A percentile compares a stretch with the other conserved stretches of the same genome.
Evolutionary conservation across 345 rosid genomes (phyloP).

Genomic region (Stellera chamaejasme): DNA sequence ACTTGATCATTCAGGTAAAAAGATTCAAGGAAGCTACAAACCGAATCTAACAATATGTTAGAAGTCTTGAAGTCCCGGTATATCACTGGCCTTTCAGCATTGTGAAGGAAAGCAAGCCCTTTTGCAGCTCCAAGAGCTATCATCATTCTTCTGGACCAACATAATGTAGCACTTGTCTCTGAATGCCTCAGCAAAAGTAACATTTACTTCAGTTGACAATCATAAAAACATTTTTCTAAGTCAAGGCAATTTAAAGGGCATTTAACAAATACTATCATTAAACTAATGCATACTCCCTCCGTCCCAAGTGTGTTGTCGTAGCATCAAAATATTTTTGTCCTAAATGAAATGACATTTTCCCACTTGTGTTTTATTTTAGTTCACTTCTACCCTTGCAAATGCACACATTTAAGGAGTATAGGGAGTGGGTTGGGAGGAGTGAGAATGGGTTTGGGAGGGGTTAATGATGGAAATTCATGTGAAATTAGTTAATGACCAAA

Average conservation of each 20-base stretch:
- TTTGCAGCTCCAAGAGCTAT: conserved; percentile 92
- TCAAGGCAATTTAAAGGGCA: not conserved
- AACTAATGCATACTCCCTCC: too few relatives aligned
- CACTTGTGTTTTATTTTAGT: too few relatives aligned
- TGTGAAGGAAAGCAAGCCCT: conserved; percentile 90
- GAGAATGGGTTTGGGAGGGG: too few relatives aligned
- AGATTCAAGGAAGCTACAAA: conserved; percentile 20
- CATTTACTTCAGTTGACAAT: conserved; percentile 13
- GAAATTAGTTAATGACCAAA: too few relatives aligned
- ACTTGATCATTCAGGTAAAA: not conserved
- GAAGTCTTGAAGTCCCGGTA: conserved; percentile 90
- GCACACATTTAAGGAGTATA: too few relatives aligned
- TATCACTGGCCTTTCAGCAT: conserved; percentile 84
- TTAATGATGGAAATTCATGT: too few relatives aligned
- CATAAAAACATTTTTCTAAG: conserved; percentile 4
- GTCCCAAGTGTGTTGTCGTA: too few relatives aligned
- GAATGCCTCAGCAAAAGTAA: conserved; percentile 24
- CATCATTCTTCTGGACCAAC: conserved; percentile 90
- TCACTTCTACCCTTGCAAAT: too few relatives aligned
- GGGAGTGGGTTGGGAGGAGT: too few relatives aligned
- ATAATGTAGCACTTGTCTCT: conserved; percentile 61
- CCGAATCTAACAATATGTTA: conserved; percentile 78
- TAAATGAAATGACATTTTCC: too few relatives aligned
- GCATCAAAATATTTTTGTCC: too few relatives aligned
- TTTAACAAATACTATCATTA: not conserved